Evolutionary conservation across 768 basidiomycete species (phyloP).

Genomic region (Baorangia bicolor): DNA sequence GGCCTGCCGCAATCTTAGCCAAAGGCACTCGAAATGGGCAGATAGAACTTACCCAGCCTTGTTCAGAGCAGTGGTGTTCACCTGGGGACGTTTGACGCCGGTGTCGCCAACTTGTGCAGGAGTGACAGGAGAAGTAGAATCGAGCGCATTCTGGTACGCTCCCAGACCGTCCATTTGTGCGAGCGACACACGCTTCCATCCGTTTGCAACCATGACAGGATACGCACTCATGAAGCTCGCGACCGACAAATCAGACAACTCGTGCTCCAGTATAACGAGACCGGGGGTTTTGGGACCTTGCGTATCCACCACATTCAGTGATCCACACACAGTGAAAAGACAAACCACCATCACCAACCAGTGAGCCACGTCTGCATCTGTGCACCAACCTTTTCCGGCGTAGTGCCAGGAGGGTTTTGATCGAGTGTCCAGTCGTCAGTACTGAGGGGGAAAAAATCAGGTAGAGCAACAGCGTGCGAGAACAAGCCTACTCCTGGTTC

Average conservation of each 20-base stretch:
- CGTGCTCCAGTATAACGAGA: constrained; percentile 83
- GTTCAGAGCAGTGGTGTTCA: constrained; percentile 6
- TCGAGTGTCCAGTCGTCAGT: constrained; percentile 75
- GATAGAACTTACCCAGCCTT: constrained; percentile 5
- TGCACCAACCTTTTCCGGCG: constrained; percentile 43
- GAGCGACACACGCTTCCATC: constrained; percentile 69
- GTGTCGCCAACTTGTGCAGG: constrained; percentile 22
- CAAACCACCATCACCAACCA: constrained; percentile 33
- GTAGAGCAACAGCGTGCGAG: neutral
- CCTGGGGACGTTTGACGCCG: constrained; percentile 15
- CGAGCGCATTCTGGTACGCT: constrained; percentile 48
- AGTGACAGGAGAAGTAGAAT: constrained; percentile 28
- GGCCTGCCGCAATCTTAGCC: constrained; percentile 5
- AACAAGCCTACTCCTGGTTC: constrained; percentile 74
- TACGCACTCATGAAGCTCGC: constrained; percentile 65
- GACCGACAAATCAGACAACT: constrained; percentile 60
- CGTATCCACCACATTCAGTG: neutral
- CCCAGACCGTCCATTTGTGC: constrained; percentile 41
- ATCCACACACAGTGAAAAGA: neutral
- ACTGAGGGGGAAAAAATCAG: constrained; percentile 35
- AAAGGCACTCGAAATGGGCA: neutral
- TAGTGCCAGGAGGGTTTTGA: constrained; percentile 39
- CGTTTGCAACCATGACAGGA: constrained; percentile 60
- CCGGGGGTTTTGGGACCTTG: constrained; percentile 73
- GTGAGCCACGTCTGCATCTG: constrained; percentile 58